phyloP scores from a whole-genome alignment of 768 basidiomycete genomes.

The Boletus subcaerulescens region DNA sequence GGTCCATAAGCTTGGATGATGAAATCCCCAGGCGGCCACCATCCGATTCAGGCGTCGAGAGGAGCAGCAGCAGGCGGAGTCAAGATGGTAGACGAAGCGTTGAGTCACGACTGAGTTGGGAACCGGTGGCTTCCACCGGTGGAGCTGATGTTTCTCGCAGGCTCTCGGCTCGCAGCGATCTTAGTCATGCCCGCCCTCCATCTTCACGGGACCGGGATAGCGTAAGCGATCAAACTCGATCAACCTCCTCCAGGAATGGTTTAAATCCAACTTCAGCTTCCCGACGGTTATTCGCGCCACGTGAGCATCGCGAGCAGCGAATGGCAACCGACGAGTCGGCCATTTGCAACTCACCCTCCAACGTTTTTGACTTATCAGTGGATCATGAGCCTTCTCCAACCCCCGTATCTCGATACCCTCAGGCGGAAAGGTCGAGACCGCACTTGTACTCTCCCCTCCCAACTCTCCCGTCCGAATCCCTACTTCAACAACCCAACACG shows the following conservation, averaged over 20 bases:
- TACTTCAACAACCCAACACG: conserved; percentile 26
- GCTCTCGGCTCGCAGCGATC: conserved; percentile 25
- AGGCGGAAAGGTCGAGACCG: conserved; percentile 41
- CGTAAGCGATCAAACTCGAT: conserved; percentile 26
- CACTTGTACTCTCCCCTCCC: conserved; percentile 53
- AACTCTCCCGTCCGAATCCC: conserved; percentile 56
- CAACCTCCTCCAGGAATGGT: conserved; percentile 21
- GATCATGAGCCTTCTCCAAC: conserved; percentile 48
- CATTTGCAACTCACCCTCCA: conserved; percentile 19
- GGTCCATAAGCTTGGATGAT: conserved; percentile 56
- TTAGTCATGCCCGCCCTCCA: conserved; percentile 21
- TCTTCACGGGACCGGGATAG: conserved; percentile 27
- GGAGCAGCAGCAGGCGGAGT: conserved; percentile 44
- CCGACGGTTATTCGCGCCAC: conserved; percentile 55
- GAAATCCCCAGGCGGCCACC: conserved; percentile 37
- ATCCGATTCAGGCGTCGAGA: conserved; percentile 34
- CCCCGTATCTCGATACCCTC: conserved; percentile 36
- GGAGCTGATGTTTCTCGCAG: conserved; percentile 28
- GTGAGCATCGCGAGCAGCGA: conserved; percentile 51
- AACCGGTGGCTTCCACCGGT: conserved; percentile 25
- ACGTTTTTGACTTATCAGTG: conserved; percentile 30
- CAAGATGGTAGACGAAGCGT: conserved; percentile 56
- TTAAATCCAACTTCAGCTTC: conserved; percentile 32
- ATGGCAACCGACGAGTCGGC: conserved; percentile 6
- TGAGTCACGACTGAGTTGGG: conserved; percentile 48